Evolutionary conservation across 106 monocot species (phyloP).

Genomic region (Agapanthus africanus): DNA sequence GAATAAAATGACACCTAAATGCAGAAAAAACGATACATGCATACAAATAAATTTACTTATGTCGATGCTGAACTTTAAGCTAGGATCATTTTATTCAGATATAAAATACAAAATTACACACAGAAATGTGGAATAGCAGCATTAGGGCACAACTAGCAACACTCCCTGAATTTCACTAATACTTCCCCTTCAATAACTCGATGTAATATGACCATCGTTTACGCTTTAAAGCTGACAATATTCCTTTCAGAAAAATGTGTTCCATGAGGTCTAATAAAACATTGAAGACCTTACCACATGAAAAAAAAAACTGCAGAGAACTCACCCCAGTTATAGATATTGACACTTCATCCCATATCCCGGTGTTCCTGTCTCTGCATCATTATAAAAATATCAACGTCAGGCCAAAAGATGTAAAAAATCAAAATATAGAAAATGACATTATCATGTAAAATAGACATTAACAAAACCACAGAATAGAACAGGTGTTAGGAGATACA

Average conservation of each 20-base stretch:
- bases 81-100: background rate
- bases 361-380: slow-evolving; percentile 97
- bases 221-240: background rate
- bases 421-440: background rate
- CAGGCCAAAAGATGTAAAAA: background rate
- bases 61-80: too few species aligned
- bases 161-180: background rate
- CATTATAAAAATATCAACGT: background rate
- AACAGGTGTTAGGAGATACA: background rate
- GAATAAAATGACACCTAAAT: background rate
- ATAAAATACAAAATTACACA: background rate
- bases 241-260: background rate
- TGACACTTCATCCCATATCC: slow-evolving; percentile 99
- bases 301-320: slow-evolving; percentile 9
- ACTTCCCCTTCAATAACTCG: background rate
- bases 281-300: background rate
- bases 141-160: background rate
- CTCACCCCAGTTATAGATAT: slow-evolving; percentile 77
- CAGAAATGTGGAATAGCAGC: background rate
- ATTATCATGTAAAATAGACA: background rate
- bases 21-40: background rate
- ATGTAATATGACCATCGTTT: background rate
- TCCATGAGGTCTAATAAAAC: background rate
- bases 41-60: too few species aligned
- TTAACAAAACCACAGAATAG: background rate